Evolutionary conservation across 768 basidiomycete genomes (phyloP), one percentile per base, ranked within the genome.

Genomic region (Hypsizygus marmoreus): DNA sequence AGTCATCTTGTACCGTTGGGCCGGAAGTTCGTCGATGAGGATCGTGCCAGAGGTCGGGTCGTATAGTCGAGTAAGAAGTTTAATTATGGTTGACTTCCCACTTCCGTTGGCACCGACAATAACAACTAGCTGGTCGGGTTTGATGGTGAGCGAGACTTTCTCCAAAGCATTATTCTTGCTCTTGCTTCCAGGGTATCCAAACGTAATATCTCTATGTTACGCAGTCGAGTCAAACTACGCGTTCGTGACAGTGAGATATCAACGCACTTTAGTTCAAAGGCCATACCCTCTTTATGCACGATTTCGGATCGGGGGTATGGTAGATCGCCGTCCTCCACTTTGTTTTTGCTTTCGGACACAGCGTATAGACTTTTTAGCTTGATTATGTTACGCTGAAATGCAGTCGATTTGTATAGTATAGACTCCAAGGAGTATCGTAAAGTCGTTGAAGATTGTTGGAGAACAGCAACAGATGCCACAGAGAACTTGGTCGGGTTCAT

Each of bases 51-150:
- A 59, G 0, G 67, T 66, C 0, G 73, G 69, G 38, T 78, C 73
- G 54, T 76, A 80, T 3, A 81, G 55, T 1, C 78, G 64, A 0
- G 77, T 66, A 4, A 84, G 59, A 10, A 82, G 61, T 34, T 77
- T 77, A 13, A 82, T 61, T 14, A 81, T 49, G 0, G 79, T 78
- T 3, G 76, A 74, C 50, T 81, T 81, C 1, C 79, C 80, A 41
- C 73, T 73, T 4, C 81, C 80, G 50, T 82, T 84, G 2, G 63
- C 63, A 20, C 81, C 80, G 6, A 84, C 81, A n/a, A 84, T 64
- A 25, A 82, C 74, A 13, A 78, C 73, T 10, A 81, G 65, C 20
- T 74, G 66, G 2, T 77, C 78, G 0, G 75, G 59, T 13, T 70
- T 61, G 39, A 82, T 73, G 3, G 50, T 61, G 14, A 81, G 63